Evolutionary conservation across 257 asterid genomes (phyloP).

Genomic region (Solanum paucissectum): DNA sequence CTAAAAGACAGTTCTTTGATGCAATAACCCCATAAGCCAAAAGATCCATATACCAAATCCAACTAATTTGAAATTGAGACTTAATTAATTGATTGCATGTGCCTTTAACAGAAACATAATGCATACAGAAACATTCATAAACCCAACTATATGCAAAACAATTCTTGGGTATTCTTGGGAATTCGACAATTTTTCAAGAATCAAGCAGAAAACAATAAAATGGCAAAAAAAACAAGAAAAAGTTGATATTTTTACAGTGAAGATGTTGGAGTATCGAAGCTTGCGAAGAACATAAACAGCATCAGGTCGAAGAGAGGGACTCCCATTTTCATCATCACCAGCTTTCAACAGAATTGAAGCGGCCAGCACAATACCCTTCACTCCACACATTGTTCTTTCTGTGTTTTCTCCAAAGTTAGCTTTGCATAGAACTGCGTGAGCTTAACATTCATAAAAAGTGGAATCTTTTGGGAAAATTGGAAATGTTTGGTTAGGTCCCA

Average conservation of each 20-base stretch:
- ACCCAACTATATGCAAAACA: background rate
- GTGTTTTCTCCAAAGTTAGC: background rate
- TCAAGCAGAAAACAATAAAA: background rate
- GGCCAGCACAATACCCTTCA: slow-evolving; percentile 54
- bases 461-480: background rate
- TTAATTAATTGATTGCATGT: background rate
- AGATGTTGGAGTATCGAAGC: slow-evolving; percentile 63
- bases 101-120: background rate
- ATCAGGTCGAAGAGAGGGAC: slow-evolving; percentile 16
- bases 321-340: slow-evolving; percentile 13
- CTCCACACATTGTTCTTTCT: slow-evolving; percentile 33
- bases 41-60: background rate
- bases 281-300: slow-evolving; percentile 58
- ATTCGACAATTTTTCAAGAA: background rate
- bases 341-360: slow-evolving; percentile 35
- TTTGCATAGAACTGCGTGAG: slow-evolving; percentile 5
- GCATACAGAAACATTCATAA: background rate
- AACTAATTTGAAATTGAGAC: background rate
- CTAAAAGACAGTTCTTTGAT: background rate
- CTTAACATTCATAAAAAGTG: background rate
- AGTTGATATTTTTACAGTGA: slow-evolving; percentile 20
- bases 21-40: background rate
- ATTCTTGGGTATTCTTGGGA: background rate
- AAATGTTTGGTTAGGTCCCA: background rate
- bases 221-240: background rate